A percentile compares a stretch with the other conserved stretches of the same genome.
These are phyloP conservation scores for Mycena rosella DNA, from an alignment of 768 basidiomycete genomes.

Conservation along the genomic window DNA sequence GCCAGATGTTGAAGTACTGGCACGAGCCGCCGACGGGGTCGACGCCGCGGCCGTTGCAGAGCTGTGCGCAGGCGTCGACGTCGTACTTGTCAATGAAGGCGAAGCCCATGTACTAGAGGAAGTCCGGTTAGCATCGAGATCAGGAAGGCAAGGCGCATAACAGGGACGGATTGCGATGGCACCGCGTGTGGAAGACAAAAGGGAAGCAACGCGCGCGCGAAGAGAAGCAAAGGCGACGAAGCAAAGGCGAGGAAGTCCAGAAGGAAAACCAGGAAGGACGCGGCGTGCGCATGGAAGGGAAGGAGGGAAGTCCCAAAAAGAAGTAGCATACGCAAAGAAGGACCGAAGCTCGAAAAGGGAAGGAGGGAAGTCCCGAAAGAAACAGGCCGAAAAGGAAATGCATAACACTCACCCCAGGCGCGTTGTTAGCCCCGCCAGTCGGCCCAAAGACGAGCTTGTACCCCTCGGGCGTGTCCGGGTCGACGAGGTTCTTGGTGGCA, in stretches of 20 bases:
- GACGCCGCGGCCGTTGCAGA: constrained; percentile 58
- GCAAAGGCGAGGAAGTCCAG: background rate
- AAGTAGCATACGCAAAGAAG: too few species aligned
- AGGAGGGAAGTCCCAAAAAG: too few species aligned
- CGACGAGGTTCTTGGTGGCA: constrained; percentile 50
- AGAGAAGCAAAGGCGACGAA: background rate
- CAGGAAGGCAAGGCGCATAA: background rate
- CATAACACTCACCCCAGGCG: constrained; percentile 52
- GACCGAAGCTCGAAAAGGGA: too few species aligned
- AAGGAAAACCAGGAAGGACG: background rate
- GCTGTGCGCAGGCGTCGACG: constrained; percentile 57
- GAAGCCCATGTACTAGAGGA: constrained; percentile 66
- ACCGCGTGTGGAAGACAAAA: constrained; percentile 2
- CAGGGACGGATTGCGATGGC: constrained; percentile 4
- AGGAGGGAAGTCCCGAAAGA: too few species aligned
- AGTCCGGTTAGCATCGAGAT: constrained; percentile 19
- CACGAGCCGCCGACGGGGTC: constrained; percentile 60
- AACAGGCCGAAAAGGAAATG: background rate
- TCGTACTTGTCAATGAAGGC: constrained; percentile 64
- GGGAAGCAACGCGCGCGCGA: background rate
- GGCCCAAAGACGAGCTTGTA: constrained; percentile 63
- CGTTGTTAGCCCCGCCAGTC: constrained; percentile 60
- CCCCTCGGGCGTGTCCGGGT: constrained; percentile 56
- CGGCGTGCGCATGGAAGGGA: too few species aligned
- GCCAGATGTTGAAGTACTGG: constrained; percentile 68